These are phyloP conservation scores for Lathyrus oleraceus DNA, from an alignment of 306 rosid species.

Conservation along the genomic window DNA sequence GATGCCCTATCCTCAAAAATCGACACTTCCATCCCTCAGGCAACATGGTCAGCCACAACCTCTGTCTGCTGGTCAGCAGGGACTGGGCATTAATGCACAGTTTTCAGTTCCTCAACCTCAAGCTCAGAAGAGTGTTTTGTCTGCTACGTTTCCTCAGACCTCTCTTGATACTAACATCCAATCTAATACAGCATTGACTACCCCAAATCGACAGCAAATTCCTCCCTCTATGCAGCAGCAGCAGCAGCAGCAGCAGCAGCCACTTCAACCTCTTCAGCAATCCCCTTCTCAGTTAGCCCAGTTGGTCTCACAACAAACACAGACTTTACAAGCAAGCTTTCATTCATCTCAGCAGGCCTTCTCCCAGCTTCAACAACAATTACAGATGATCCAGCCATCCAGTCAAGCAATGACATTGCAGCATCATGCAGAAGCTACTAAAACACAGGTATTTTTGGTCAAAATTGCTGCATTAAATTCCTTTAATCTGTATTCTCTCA, in stretches of 20 bases:
- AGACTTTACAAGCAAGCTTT: slow-evolving; percentile 87
- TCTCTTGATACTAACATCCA: slow-evolving; percentile 56
- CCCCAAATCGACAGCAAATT: slow-evolving; percentile 54
- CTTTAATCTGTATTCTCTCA: slow-evolving; percentile 17
- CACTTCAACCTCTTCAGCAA: slow-evolving; percentile 64
- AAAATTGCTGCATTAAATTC: slow-evolving; percentile 14
- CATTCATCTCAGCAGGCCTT: slow-evolving; percentile 95
- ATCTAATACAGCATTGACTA: slow-evolving; percentile 40
- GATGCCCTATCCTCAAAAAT: slow-evolving; percentile 55
- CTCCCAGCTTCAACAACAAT: slow-evolving; percentile 89
- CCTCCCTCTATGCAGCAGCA: slow-evolving; percentile 57
- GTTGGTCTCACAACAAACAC: slow-evolving; percentile 90
- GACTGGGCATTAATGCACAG: slow-evolving; percentile 55
- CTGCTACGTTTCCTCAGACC: slow-evolving; percentile 49
- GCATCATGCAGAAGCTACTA: slow-evolving; percentile 62
- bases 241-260: slow-evolving; percentile 49
- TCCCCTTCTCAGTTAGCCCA: slow-evolving; percentile 90
- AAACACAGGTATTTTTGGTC: slow-evolving; percentile 61
- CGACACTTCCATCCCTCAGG: slow-evolving; percentile 48
- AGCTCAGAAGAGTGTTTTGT: slow-evolving; percentile 50
- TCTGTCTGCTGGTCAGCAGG: slow-evolving; percentile 60
- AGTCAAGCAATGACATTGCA: slow-evolving; percentile 62
- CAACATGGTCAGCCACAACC: slow-evolving; percentile 70
- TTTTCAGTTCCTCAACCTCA: slow-evolving; percentile 64
- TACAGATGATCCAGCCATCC: slow-evolving; percentile 85